Conservation (phyloP, 1,284 basidiomycete species). For the Mycosarcoma mackinlayi region DNA sequence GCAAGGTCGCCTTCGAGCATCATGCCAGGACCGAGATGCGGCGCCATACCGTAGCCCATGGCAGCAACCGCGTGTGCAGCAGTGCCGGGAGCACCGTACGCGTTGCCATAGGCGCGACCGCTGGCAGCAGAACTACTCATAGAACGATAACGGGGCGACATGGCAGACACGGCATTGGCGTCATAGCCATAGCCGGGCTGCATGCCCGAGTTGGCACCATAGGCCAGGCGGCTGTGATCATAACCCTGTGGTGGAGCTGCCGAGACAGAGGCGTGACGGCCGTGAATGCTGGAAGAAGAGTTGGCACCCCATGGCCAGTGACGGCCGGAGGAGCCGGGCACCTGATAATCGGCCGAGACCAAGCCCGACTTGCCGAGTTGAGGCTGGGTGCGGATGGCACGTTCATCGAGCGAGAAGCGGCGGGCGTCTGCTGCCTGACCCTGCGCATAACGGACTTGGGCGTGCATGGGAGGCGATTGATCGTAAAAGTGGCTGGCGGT, state of each 20-base stretch:
- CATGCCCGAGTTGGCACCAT: constrained; percentile 37
- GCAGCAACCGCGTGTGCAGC: constrained; percentile 42
- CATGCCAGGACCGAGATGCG: constrained; percentile 45
- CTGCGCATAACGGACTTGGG: constrained; percentile 48
- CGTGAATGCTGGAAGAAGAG: constrained; percentile 31
- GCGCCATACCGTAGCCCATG: constrained; percentile 49
- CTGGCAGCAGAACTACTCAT: constrained; percentile 51
- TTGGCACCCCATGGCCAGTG: constrained; percentile 53
- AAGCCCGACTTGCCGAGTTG: constrained; percentile 45
- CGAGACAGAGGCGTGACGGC: constrained; percentile 48
- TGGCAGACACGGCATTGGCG: constrained; percentile 36
- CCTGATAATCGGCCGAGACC: constrained; percentile 46
- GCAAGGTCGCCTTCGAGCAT: constrained; percentile 45
- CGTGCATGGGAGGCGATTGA: constrained; percentile 46
- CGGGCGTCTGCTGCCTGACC: constrained; percentile 42
- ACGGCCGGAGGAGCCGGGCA: constrained; percentile 36
- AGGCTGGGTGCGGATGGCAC: constrained; percentile 45
- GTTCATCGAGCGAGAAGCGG: constrained; percentile 52
- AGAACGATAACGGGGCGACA: constrained; percentile 52
- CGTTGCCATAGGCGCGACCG: constrained; percentile 44
- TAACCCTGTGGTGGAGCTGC: constrained; percentile 46
- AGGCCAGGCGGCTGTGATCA: constrained; percentile 45
- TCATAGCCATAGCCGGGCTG: constrained; percentile 42
- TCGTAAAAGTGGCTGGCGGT: constrained; percentile 49
- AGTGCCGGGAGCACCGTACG: constrained; percentile 41